These are phyloP conservation scores for Pelargonium citronellum DNA, from an alignment of 441 rosid genomes.

Conservation along the genomic window DNA sequence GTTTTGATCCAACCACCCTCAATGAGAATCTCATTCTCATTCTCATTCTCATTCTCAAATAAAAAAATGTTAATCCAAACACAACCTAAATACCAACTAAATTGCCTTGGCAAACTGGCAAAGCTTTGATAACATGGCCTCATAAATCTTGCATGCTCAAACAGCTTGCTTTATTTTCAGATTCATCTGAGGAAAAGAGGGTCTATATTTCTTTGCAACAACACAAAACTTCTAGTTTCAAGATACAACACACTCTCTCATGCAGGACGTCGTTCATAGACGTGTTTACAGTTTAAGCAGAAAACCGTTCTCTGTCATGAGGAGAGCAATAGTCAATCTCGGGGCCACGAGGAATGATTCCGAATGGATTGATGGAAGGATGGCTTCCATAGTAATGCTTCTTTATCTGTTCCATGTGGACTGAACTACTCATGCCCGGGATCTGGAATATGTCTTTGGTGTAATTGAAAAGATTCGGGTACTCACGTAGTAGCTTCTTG, in stretches of 20 bases:
- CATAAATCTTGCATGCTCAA: too few species aligned
- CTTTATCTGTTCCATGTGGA: conserved; percentile 78
- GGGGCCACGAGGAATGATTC: conserved; percentile 69
- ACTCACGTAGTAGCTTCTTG: conserved; percentile 69
- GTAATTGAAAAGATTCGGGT: conserved; percentile 70
- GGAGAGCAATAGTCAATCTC: conserved; percentile 49
- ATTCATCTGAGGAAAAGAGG: too few species aligned
- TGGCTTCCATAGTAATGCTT: conserved; percentile 82
- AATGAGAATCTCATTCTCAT: too few species aligned
- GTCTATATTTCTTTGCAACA: not conserved
- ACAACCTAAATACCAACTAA: too few species aligned
- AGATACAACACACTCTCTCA: not conserved
- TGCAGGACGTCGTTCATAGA: too few species aligned
- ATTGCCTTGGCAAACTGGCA: too few species aligned
- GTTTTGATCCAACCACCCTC: too few species aligned
- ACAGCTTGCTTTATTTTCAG: too few species aligned
- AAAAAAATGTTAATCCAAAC: too few species aligned
- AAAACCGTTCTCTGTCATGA: conserved; percentile 56
- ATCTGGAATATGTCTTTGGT: conserved; percentile 71
- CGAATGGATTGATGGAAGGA: conserved; percentile 62
- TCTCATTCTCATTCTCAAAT: too few species aligned
- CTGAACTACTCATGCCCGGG: conserved; percentile 54
- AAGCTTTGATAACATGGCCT: too few species aligned
- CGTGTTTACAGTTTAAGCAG: conserved; percentile 14
- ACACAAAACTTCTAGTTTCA: not conserved